Evolutionary conservation across 129 eudicot species (phyloP).

Genomic region (Artemisia tridentata): DNA sequence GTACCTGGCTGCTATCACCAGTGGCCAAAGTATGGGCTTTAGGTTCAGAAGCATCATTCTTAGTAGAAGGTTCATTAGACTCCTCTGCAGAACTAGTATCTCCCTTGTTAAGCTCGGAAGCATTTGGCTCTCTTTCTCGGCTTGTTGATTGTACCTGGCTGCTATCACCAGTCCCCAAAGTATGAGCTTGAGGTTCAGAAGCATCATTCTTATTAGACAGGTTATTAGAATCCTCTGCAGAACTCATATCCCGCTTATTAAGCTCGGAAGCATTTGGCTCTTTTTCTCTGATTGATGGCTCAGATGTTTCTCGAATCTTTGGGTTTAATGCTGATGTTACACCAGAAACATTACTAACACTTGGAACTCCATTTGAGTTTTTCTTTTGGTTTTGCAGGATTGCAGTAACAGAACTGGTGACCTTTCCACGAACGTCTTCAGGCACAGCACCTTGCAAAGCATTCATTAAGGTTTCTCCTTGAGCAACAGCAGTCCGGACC

Average conservation of each 20-base stretch:
- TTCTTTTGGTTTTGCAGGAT: slow-evolving; percentile 50
- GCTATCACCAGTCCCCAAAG: too few relatives aligned
- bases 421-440: slow-evolving; percentile 89
- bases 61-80: too few relatives aligned
- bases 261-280: background rate
- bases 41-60: too few relatives aligned
- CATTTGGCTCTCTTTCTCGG: slow-evolving; percentile 14
- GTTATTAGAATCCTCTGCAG: too few relatives aligned
- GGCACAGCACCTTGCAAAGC: slow-evolving; percentile 98
- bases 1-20: background rate
- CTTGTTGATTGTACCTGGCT: background rate
- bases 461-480: slow-evolving; percentile 76
- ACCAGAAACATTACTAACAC: slow-evolving; percentile 32
- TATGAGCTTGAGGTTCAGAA: too few relatives aligned
- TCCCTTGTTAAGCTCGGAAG: too few relatives aligned
- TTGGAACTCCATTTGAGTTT: slow-evolving; percentile 44
- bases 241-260: too few relatives aligned
- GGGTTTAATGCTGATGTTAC: slow-evolving; percentile 44
- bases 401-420: slow-evolving; percentile 63
- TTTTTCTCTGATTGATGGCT: slow-evolving; percentile 6
- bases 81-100: too few relatives aligned
- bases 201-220: too few relatives aligned
- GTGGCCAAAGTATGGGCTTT: too few relatives aligned
- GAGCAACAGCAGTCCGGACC: slow-evolving; percentile 82
- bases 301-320: slow-evolving; percentile 18